phyloP scores from a whole-genome alignment of 2,329 filamentous ascomycete genomes.

The Lachnellula willkommii region DNA sequence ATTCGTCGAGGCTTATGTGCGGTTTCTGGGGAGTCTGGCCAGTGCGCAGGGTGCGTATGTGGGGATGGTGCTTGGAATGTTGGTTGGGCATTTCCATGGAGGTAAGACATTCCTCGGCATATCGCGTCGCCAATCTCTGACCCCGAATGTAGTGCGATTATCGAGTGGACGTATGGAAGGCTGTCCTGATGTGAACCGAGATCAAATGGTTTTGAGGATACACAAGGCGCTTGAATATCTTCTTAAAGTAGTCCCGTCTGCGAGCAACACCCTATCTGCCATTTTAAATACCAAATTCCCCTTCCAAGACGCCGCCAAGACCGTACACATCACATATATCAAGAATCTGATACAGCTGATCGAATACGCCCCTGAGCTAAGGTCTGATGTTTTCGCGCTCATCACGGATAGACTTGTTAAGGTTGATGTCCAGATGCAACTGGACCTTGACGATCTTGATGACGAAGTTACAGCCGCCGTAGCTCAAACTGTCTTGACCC shows the following conservation, averaged over 20 bases:
- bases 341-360: conserved; percentile 75
- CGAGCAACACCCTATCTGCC: conserved; percentile 62
- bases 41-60: conserved; percentile 80
- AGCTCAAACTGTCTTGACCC: conserved; percentile 47
- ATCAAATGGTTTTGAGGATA: conserved; percentile 63
- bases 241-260: conserved; percentile 74
- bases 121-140: conserved; percentile 35
- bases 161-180: conserved; percentile 30
- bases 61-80: conserved; percentile 67
- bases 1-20: conserved; percentile 62
- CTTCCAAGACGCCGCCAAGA: conserved; percentile 68
- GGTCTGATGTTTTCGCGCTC: conserved; percentile 73
- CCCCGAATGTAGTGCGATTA: conserved; percentile 31
- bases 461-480: conserved; percentile 77
- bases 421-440: conserved; percentile 91
- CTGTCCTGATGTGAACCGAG: conserved; percentile 56
- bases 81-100: conserved; percentile 71
- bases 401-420: conserved; percentile 85
- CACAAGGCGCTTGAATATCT: conserved; percentile 73
- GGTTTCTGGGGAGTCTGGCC: conserved; percentile 66
- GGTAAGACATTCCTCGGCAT: conserved; percentile 31
- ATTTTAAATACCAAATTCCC: conserved; percentile 68
- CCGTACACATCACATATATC: conserved; percentile 81
- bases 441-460: conserved; percentile 87
- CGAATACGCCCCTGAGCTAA: conserved; percentile 71